Evolutionary conservation across 2,329 filamentous ascomycete genomes (phyloP), one percentile per base, ranked within the genome.

Genomic region (Penicillium sp.): DNA sequence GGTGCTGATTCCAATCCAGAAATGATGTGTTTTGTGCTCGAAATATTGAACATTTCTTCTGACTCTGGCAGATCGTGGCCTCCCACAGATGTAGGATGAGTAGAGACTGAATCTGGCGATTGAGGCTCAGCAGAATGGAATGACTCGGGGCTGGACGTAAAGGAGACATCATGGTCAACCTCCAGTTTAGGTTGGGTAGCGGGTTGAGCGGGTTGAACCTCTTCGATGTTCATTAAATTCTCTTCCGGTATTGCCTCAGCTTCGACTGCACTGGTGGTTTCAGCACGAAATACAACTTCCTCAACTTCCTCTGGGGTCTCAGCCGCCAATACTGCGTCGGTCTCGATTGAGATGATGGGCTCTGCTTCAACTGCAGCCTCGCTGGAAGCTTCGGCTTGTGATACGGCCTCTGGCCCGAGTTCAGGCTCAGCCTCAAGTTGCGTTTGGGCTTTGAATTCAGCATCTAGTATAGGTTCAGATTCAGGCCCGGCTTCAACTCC

Each of bases 131-230:
- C 58, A 1, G 78, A 79, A 56, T 78, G 74, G 50, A 78, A 79
- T n/a, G 77, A 79, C 25, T 75, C 75, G 5, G 69, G 62, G 41
- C 72, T 76, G 25, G 75, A 78, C 23, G 72, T 68, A 11, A 72
- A 63, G 9, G 69, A 66, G 36, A 53, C 59, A 38, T 71, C 68
- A 46, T 66, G 66, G 39, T 71, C 68, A 43, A 57, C 50, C 19
- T 70, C 66, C 31, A 60, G 7, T 15, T 23, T 38, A 7, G 16
- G 15, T 36, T 39, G 31, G 6, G 38, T 19, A 10, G 25, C 13
- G 7, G 21, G 9, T 25, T 52, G 40, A n/a, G 19, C 19, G 3
- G 6, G 1, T 16, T 46, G 40, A 15, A 25, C 25, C 25, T 38
- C 23, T 9, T 51, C 33, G 5, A n/a, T n/a, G 0, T 16, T 15